Base-by-base conservation (phyloP, 257 asterid species). In the Osmanthus fragrans region DNA sequence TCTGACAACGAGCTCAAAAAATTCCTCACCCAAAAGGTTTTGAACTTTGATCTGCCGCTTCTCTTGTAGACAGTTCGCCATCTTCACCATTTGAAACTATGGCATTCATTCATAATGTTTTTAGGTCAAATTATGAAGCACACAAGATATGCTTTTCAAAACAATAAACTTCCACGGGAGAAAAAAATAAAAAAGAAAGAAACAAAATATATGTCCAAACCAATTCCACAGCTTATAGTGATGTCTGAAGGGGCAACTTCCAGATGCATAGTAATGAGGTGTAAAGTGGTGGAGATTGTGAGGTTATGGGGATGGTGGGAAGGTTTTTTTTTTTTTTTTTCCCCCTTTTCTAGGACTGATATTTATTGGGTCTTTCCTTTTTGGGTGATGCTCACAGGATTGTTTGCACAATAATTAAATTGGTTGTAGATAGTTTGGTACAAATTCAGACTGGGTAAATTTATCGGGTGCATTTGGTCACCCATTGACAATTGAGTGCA, bases 21-120 rank as follows among this genome's bases (percentile, higher is more conserved):
- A 71, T 45, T 66, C 70, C 80, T 82, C 73, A 92, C 96, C 91
- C 64, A 67, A 82, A 76, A 49, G 90, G 68, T 63, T 82, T 87
- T 71, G 88, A 76, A 79, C 75, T 73, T 84, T 83, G 85, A 70
- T 63, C 80, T 13, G 81, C 79, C 34, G 80, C 78, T 63, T 78
- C 88, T 65, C 81, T 76, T 63, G 71, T 70, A 54, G 84, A 66
- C 73, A 74, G 78, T 73, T 85, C 88, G 58, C 72, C 86, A 75
- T 86, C 97, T 87, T 81, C 78, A 82, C 76, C 73, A 82, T 36
- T 73, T 37, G 77, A 73, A 87, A 72, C 16, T 81, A 66, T 60
- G 18, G 63, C 75, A 84, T 73, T 72, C 77, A 80, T 40, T 51
- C 25, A 78, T 64, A 67, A 33, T 10, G 74, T 78, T 56, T 42